Base-by-base conservation (phyloP, 2,329 filamentous ascomycete genomes). In the Nemania sp. region DNA sequence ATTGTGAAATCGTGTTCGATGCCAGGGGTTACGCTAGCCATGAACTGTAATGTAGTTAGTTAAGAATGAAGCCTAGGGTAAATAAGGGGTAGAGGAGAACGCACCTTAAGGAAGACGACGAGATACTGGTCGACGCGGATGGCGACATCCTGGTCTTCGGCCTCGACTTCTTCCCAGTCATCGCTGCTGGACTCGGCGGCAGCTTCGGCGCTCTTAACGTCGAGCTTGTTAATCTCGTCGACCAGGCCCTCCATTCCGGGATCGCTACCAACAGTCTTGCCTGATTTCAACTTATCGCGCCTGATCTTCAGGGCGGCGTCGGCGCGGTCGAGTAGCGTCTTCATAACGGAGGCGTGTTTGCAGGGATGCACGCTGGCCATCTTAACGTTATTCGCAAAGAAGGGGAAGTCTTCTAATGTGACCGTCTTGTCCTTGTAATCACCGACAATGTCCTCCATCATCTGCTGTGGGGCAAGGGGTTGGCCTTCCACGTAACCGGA, bases 341-440 rank as follows among this genome's bases (percentile, higher is more conserved):
- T 99, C 96, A 99, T 99, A 74, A 99, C 96, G 29, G 92, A 92
- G 10, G 96, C 96, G 79, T 99, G 96, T 79, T 96, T 97, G 88
- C 96, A 99, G 3, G 96, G 96, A 78, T 99, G 96, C 15, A 99
- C 93, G 35, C 92, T 96, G 38, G 95, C 96, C 88, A 98, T 99
- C 85, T 98, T 97, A 78, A 98, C 89, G 74, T 90, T 91, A 77
- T 93, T 91, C 72, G 93, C 92, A 79, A 97, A 96, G 84, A 97
- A 98, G 54, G 93, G 94, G 78, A 99, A 99, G 81, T 98, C 94
- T 79, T 99, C 96, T 67, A 98, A 89, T 1, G 96, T 99, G 68
- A 99, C 96, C 0, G 96, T 99, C 86, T 99, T 99, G 84, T 97
- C 94, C 79, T 97, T 97, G 85, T 97, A 97, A 83, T 97, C 94